Evolutionary conservation across 257 asterid species (phyloP).

Genomic region (Avicennia marina): DNA sequence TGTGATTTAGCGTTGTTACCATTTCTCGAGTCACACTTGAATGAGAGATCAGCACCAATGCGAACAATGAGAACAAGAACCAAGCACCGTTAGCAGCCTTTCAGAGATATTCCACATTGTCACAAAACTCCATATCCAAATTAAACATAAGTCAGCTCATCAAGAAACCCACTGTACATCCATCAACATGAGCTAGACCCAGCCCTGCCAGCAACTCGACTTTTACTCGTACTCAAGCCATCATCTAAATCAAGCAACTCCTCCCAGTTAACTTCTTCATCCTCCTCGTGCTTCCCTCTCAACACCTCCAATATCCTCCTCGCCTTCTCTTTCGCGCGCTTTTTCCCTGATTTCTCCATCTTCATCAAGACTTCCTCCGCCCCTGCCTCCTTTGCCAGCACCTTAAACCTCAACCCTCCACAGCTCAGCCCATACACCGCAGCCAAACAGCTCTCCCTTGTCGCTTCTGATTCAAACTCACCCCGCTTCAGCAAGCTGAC

Average conservation of each 20-base stretch:
- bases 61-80: no score
- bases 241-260: conserved; percentile 61
- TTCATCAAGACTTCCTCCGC: conserved; percentile 65
- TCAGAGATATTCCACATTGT: no score
- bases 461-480: conserved; percentile 42
- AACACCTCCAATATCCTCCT: conserved; percentile 58
- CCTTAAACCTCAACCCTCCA: conserved; percentile 91
- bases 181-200: no score
- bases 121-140: no score
- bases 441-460: conserved; percentile 57
- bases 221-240: conserved; percentile 34
- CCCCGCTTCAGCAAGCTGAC: conserved; percentile 38
- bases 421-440: conserved; percentile 74
- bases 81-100: no score
- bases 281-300: conserved; percentile 67
- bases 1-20: no score
- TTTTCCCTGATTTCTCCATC: conserved; percentile 43
- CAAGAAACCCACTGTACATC: no score
- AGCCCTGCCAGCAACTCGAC: neutral
- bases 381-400: conserved; percentile 80
- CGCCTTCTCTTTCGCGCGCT: conserved; percentile 42
- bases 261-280: conserved; percentile 81
- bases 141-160: no score
- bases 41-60: no score
- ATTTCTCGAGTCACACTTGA: no score